These are phyloP conservation scores for Hemerocallis citrina DNA, from an alignment of 106 monocot species.

Conservation along the genomic window DNA sequence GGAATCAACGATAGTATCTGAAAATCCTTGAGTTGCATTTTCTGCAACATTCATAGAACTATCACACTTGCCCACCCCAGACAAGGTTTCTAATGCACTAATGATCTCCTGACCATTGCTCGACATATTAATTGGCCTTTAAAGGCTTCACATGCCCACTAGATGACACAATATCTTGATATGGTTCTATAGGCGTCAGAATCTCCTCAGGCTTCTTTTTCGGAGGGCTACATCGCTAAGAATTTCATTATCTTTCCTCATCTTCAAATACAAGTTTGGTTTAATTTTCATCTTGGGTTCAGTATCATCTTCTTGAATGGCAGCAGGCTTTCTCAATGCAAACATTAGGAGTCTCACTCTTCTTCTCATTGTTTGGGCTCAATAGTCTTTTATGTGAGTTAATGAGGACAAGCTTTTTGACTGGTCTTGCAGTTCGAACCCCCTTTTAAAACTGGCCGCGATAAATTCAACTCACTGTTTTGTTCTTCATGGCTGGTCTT, in stretches of 20 bases:
- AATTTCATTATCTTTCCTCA: constrained; percentile 42
- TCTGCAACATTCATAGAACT: too few relatives aligned
- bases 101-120: not conserved
- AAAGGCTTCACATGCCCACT: constrained; percentile 1
- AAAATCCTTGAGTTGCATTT: constrained; percentile 4
- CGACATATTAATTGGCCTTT: not conserved
- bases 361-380: not conserved
- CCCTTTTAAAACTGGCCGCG: too few relatives aligned
- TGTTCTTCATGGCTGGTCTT: too few relatives aligned
- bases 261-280: constrained; percentile 64
- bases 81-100: too few relatives aligned
- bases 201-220: constrained; percentile 69
- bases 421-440: constrained; percentile 5
- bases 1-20: constrained; percentile 3
- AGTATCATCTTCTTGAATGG: constrained; percentile 39
- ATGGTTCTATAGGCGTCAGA: constrained; percentile 13
- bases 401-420: not conserved
- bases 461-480: too few relatives aligned
- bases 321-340: constrained; percentile 55
- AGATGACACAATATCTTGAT: constrained; percentile 16
- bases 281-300: constrained; percentile 56
- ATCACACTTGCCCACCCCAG: too few relatives aligned
- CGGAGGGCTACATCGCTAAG: constrained; percentile 35
- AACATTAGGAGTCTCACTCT: constrained; percentile 17
- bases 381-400: constrained; percentile 1